phyloP scores from a whole-genome alignment of 345 rosid species.

The Eucalyptus fibrosa region DNA sequence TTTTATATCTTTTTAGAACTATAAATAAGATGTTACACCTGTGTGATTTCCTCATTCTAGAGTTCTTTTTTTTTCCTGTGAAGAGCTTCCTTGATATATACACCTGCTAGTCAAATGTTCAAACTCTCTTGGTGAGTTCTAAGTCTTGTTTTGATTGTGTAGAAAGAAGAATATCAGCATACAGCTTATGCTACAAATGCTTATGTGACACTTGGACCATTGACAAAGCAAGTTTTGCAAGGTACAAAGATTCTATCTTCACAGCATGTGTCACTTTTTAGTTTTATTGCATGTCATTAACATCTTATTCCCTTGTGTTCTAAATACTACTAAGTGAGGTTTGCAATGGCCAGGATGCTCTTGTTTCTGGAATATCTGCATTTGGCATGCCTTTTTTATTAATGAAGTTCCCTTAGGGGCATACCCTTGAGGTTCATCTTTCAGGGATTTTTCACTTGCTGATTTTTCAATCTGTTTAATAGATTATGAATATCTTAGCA shows the following conservation, averaged over 20 bases:
- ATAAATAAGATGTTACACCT: background rate
- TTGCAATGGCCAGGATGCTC: background rate
- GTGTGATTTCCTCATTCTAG: background rate
- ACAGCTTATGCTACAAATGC: slow-evolving; percentile 92
- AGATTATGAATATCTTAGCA: background rate
- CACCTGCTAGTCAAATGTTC: background rate
- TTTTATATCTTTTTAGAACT: background rate
- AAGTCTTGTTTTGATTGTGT: background rate
- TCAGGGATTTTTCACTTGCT: background rate
- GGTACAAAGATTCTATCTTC: slow-evolving; percentile 23
- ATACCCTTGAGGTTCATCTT: background rate
- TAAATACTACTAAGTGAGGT: background rate
- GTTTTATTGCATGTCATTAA: background rate
- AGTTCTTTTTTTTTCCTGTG: background rate
- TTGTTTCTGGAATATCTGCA: background rate
- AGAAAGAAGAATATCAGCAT: slow-evolving; percentile 96
- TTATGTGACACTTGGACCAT: slow-evolving; percentile 71
- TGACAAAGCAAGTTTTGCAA: slow-evolving; percentile 63
- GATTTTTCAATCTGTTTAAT: background rate
- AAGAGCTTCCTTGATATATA: background rate
- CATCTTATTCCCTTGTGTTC: background rate
- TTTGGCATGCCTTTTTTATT: background rate
- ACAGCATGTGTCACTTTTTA: background rate
- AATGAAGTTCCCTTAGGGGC: background rate
- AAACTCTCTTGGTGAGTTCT: background rate